These are phyloP conservation scores for Zangia roseola DNA, from an alignment of 768 basidiomycete species.

Conservation along the genomic window DNA sequence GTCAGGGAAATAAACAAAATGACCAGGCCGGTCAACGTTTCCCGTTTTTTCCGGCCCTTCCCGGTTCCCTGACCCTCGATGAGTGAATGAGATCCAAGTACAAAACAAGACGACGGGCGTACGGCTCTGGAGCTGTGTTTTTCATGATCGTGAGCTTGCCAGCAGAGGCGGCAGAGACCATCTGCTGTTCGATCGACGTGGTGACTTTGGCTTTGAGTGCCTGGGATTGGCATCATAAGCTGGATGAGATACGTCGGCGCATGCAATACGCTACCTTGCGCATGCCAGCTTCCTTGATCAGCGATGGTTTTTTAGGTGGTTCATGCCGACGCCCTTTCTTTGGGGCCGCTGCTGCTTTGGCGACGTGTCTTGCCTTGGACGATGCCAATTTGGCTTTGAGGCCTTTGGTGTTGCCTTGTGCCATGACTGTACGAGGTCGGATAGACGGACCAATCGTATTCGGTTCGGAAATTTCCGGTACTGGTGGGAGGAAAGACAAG, in stretches of 20 bases:
- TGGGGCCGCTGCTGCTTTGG: slow-evolving; percentile 64
- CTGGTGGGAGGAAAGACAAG: slow-evolving; percentile 1
- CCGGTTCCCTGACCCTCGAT: slow-evolving; percentile 17
- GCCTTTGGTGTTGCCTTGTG: slow-evolving; percentile 86
- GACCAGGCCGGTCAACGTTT: slow-evolving; percentile 17
- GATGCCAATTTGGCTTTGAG: slow-evolving; percentile 51
- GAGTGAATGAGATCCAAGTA: slow-evolving; percentile 2
- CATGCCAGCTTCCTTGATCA: slow-evolving; percentile 74
- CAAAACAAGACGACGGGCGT: slow-evolving; percentile 4
- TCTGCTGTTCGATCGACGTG: slow-evolving; percentile 87
- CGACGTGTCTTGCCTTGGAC: slow-evolving; percentile 51
- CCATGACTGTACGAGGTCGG: slow-evolving; percentile 41
- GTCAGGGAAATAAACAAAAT: background rate
- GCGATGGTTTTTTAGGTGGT: slow-evolving; percentile 75
- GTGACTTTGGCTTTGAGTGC: slow-evolving; percentile 88
- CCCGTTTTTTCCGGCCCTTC: slow-evolving; percentile 14
- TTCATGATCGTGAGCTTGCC: slow-evolving; percentile 95
- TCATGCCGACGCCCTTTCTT: slow-evolving; percentile 81
- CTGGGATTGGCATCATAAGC: slow-evolving; percentile 37
- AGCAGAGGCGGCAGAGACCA: slow-evolving; percentile 83
- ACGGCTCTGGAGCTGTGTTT: slow-evolving; percentile 41
- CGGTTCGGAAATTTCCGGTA: slow-evolving; percentile 27
- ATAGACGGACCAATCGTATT: background rate
- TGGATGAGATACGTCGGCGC: background rate
- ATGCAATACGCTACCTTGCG: slow-evolving; percentile 54